Evolutionary conservation across 202 grass and related monocot genomes (phyloP).

Genomic region (Carex sylvatica): DNA sequence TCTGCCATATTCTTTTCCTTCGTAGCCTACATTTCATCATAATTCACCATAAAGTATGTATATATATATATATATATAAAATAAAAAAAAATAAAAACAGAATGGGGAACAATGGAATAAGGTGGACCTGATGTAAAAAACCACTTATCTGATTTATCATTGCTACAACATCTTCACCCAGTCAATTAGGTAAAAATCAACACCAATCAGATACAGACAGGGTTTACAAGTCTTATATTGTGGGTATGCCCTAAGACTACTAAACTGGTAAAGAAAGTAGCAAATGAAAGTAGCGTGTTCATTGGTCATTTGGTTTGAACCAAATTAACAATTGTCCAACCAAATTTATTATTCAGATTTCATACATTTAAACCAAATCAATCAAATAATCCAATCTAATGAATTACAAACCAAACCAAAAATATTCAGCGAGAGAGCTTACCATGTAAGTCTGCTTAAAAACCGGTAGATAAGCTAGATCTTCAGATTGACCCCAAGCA

Average conservation of each 20-base stretch:
- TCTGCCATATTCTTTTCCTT: conserved; percentile 29
- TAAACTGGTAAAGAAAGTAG: neutral
- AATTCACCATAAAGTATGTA: conserved; percentile 5
- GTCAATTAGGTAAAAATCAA: neutral
- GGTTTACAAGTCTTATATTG: neutral
- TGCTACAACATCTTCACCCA: neutral
- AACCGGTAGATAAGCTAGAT: conserved; percentile 32
- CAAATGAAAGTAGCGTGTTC: neutral
- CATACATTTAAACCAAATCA: too few relatives aligned
- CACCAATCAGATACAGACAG: neutral
- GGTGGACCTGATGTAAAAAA: neutral
- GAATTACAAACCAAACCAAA: neutral
- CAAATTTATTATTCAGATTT: too few relatives aligned
- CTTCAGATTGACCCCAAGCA: conserved; percentile 35
- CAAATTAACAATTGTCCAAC: too few relatives aligned
- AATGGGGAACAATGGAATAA: neutral
- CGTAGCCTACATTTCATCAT: conserved; percentile 16
- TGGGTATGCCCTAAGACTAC: neutral
- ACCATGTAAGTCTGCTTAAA: conserved; percentile 39
- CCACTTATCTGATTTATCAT: neutral
- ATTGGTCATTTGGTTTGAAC: too few relatives aligned
- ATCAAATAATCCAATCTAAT: too few relatives aligned
- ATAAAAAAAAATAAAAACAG: neutral
- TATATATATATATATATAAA: too few relatives aligned
- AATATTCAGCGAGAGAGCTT: neutral